Evolutionary conservation across 2,329 filamentous ascomycete genomes (phyloP).

Genomic region (Claviceps monticola): DNA sequence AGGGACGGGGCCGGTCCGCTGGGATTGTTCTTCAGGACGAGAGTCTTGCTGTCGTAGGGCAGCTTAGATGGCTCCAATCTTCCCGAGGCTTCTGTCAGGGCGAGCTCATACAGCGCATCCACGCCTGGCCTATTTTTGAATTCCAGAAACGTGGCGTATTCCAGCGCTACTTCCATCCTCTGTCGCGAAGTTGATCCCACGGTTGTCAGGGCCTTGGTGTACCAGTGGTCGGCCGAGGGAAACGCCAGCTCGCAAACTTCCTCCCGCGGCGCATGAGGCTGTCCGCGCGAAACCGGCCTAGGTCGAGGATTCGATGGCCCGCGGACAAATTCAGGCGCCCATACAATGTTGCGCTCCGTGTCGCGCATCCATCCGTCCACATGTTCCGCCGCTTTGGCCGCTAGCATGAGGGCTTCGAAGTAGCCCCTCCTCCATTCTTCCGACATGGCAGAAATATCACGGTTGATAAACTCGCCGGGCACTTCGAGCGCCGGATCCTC

Average conservation of each 20-base stretch:
- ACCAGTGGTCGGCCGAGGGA: slow-evolving; percentile 59
- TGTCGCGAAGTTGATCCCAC: slow-evolving; percentile 68
- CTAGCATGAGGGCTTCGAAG: slow-evolving; percentile 66
- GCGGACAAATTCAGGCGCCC: slow-evolving; percentile 58
- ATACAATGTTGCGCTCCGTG: slow-evolving; percentile 49
- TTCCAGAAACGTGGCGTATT: slow-evolving; percentile 74
- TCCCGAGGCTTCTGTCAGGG: slow-evolving; percentile 57
- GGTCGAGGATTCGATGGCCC: slow-evolving; percentile 77
- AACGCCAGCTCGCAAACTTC: slow-evolving; percentile 62
- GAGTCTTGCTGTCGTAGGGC: slow-evolving; percentile 46
- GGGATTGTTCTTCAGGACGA: slow-evolving; percentile 42
- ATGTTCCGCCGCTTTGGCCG: slow-evolving; percentile 64
- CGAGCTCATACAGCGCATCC: slow-evolving; percentile 60
- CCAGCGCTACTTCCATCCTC: slow-evolving; percentile 65
- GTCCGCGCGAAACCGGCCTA: slow-evolving; percentile 53
- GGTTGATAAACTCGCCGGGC: slow-evolving; percentile 45
- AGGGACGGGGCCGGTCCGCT: slow-evolving; percentile 41
- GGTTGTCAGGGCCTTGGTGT: slow-evolving; percentile 69
- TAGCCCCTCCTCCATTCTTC: slow-evolving; percentile 82
- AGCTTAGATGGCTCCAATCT: slow-evolving; percentile 29
- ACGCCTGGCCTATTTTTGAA: slow-evolving; percentile 56
- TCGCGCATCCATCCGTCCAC: slow-evolving; percentile 69
- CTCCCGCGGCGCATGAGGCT: slow-evolving; percentile 51
- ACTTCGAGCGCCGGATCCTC: slow-evolving; percentile 59
- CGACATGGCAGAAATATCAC: slow-evolving; percentile 60